Base-by-base conservation (phyloP, 768 basidiomycete species). In the Boletellus emodensis region DNA sequence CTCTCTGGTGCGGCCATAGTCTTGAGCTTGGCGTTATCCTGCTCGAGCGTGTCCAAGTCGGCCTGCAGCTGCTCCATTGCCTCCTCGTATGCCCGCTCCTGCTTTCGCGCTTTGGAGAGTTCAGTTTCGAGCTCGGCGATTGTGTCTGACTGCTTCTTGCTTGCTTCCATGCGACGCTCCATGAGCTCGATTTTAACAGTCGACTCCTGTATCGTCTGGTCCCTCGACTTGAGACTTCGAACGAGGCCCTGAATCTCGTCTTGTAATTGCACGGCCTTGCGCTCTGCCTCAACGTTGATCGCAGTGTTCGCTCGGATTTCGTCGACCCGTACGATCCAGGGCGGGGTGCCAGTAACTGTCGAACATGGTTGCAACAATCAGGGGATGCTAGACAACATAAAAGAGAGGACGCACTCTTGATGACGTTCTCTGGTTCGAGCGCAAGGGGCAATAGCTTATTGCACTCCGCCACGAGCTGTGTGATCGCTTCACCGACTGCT, bases 161-260 rank as follows among this genome's bases (percentile, higher is more conserved):
- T 85, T 2, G 84, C 80, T 64, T 98, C 94, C 77, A 94, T 84
- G 30, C 93, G 81, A 40, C 94, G 83, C 64, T 96, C 94, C 82
- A 98, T 89, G 13, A 94, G 77, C 65, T 97, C 92, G 49, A 97
- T 92, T 75, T 94, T 97, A 48, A 97, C 94, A 3, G 75, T 73
- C 5, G 84, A 76, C 62, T 98, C 96, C 66, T 97, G 93, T 33
- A 92, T 84, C 22, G 70, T 78, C 74, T 96, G 93, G 54, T 98
- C 96, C 71, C 90, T 84, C n/a, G 81, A 71, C 65, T 88, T 89
- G 62, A 97, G 76, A 44, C 79, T 89, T 28, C 94, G 85, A 26
- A 86, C 79, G 36, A 98, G 82, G 8, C 86, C 86, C 61, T 92
- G 88, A 57, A 96, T 81, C 68, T 98, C 92, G 55, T 96, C 94